Conservation (phyloP, 140 eudicot species). For the Cichorium intybus region DNA sequence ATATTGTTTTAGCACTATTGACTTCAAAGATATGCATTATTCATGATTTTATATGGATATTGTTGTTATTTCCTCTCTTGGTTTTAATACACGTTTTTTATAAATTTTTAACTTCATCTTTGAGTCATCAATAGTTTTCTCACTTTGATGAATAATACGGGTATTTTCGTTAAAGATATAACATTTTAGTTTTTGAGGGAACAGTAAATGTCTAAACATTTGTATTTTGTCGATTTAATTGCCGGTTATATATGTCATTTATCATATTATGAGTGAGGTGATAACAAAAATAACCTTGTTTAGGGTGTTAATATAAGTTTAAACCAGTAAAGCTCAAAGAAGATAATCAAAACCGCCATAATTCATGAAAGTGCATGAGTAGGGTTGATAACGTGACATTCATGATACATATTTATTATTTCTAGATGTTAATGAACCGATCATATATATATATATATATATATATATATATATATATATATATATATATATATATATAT, state of each 20-base stretch:
- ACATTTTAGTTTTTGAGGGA: no score
- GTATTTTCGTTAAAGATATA: not conserved
- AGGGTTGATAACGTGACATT: not conserved
- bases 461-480: no score
- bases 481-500: no score
- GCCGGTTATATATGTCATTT: not conserved
- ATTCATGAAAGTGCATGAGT: not conserved
- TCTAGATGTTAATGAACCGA: not conserved
- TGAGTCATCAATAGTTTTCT: not conserved
- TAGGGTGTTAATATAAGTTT: not conserved
- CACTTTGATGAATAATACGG: no score
- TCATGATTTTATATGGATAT: not conserved
- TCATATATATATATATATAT: no score
- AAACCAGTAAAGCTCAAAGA: not conserved
- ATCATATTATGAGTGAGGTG: not conserved
- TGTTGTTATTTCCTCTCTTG: not conserved
- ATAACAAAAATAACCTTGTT: not conserved
- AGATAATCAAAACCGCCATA: not conserved
- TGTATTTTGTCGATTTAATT: not conserved
- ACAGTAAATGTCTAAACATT: no score
- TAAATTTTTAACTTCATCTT: no score
- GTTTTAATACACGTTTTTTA: not conserved
- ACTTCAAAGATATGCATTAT: not conserved
- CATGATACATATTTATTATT: not conserved
- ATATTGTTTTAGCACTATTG: not conserved